Conservation (phyloP, 257 asterid species). For the Solanum appendiculatum region DNA sequence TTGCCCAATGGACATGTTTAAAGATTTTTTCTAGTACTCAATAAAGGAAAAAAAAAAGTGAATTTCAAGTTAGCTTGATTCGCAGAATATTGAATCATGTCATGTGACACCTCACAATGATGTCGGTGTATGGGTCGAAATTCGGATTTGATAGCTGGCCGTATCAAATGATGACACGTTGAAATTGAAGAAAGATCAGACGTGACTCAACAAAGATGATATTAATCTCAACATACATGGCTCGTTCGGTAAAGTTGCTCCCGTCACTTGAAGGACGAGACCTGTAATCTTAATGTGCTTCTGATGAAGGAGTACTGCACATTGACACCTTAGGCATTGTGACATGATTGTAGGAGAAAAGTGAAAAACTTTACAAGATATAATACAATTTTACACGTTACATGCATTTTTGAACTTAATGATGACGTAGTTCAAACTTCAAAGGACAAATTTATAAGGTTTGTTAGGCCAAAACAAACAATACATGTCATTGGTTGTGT, state of each 20-base stretch:
- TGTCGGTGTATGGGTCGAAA: background rate
- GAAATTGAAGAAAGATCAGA: background rate
- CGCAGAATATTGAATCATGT: background rate
- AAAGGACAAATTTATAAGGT: background rate
- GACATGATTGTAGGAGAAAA: background rate
- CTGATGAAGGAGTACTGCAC: too few species aligned
- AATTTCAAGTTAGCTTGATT: background rate
- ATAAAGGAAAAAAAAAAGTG: background rate
- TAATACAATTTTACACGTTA: background rate
- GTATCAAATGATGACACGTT: background rate
- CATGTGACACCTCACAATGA: background rate
- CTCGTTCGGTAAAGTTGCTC: background rate
- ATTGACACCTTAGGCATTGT: too few species aligned
- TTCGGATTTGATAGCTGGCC: background rate
- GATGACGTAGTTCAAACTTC: background rate
- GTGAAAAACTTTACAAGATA: too few species aligned
- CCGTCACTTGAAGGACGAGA: background rate
- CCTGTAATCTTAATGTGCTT: too few species aligned
- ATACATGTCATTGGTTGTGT: background rate
- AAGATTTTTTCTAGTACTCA: background rate
- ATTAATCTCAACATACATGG: background rate
- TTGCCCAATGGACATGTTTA: background rate
- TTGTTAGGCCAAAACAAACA: background rate
- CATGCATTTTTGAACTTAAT: background rate
- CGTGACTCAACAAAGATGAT: background rate